Conservation (phyloP, 2,329 filamentous ascomycete genomes). For the Coniochaeta pulveracea region DNA sequence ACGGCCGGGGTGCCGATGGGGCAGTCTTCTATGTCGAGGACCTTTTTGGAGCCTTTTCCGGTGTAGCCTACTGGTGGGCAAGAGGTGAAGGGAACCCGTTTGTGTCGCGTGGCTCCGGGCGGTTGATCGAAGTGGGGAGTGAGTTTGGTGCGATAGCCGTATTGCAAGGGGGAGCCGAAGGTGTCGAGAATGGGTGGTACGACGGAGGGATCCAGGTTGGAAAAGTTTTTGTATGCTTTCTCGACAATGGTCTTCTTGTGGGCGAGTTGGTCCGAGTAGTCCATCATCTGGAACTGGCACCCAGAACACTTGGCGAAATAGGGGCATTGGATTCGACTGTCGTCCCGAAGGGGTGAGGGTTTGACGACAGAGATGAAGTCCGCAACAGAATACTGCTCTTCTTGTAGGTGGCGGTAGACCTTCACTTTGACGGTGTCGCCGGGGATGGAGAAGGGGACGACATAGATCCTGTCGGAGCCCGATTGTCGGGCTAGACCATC, state of each 20-base stretch:
- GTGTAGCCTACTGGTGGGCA: slow-evolving; percentile 84
- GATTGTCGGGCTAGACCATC: slow-evolving; percentile 74
- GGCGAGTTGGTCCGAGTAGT: slow-evolving; percentile 72
- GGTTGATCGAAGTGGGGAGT: slow-evolving; percentile 92
- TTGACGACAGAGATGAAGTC: slow-evolving; percentile 72
- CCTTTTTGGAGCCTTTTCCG: slow-evolving; percentile 66
- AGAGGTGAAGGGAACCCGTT: slow-evolving; percentile 43
- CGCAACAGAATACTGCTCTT: slow-evolving; percentile 60
- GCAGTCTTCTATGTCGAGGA: slow-evolving; percentile 94
- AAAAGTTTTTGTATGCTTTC: slow-evolving; percentile 88
- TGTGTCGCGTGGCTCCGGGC: slow-evolving; percentile 37
- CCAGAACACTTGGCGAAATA: slow-evolving; percentile 86
- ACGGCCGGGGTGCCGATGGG: slow-evolving; percentile 88
- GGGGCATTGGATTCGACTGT: slow-evolving; percentile 63
- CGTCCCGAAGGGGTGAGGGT: slow-evolving; percentile 66
- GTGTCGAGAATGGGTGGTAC: slow-evolving; percentile 73
- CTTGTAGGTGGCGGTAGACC: slow-evolving; percentile 58
- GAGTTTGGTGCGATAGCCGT: slow-evolving; percentile 90
- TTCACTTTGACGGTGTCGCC: slow-evolving; percentile 74
- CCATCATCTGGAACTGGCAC: slow-evolving; percentile 96
- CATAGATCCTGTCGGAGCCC: slow-evolving; percentile 59
- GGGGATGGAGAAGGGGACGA: slow-evolving; percentile 79
- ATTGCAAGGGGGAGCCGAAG: slow-evolving; percentile 81
- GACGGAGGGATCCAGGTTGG: slow-evolving; percentile 62
- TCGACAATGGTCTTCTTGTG: slow-evolving; percentile 82